These are phyloP conservation scores for Castanea mollissima DNA, from an alignment of 306 rosid species.

Conservation along the genomic window DNA sequence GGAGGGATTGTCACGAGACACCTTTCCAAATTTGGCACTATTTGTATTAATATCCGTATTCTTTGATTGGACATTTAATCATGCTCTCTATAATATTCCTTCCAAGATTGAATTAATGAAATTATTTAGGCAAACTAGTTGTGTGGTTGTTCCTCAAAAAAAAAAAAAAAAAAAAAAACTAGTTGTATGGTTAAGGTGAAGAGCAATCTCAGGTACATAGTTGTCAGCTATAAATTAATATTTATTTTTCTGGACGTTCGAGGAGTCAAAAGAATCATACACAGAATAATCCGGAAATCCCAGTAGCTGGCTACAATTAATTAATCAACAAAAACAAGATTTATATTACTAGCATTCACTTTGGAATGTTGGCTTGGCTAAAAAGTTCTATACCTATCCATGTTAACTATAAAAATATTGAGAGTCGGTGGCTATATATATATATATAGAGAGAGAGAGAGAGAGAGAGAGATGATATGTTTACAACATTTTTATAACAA, in stretches of 20 bases:
- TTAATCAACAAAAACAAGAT: neutral
- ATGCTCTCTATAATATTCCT: conserved; percentile 27
- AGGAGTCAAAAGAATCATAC: neutral
- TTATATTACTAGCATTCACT: neutral
- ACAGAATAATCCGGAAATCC: neutral
- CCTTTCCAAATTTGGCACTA: conserved; percentile 60
- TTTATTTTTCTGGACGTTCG: neutral
- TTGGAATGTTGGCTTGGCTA: neutral
- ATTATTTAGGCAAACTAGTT: neutral
- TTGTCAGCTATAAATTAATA: neutral
- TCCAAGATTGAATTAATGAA: neutral
- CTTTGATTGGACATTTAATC: conserved; percentile 47
- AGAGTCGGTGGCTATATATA: no score
- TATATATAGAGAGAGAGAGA: no score
- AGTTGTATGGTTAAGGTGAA: neutral
- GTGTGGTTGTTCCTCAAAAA: neutral
- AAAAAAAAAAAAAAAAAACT: neutral
- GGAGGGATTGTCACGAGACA: conserved; percentile 62
- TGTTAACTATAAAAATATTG: neutral
- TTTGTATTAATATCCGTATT: conserved; percentile 43
- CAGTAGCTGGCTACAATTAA: neutral
- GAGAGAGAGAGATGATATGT: no score
- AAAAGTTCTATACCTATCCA: neutral
- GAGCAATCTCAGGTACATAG: neutral
- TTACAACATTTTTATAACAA: no score